Conservation (phyloP, 2,329 filamentous ascomycete species). For the Ophiobolus disseminans region DNA sequence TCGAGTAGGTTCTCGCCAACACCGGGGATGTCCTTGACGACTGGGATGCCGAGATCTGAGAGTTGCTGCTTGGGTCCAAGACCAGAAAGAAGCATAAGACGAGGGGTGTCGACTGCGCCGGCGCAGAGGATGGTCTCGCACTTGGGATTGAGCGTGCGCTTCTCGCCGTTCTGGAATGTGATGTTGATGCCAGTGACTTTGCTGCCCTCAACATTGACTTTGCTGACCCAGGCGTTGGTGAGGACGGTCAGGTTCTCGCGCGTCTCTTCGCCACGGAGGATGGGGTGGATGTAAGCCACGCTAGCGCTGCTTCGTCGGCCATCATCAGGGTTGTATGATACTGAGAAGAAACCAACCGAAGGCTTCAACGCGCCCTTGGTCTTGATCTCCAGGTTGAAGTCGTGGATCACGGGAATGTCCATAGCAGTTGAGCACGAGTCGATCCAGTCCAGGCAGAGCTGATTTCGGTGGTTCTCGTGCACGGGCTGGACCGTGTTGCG, state of each 20-base stretch:
- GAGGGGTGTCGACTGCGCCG: conserved; percentile 81
- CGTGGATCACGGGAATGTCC: conserved; percentile 78
- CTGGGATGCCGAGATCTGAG: conserved; percentile 56
- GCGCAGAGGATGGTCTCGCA: conserved; percentile 81
- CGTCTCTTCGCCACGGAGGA: conserved; percentile 81
- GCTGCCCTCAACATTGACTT: conserved; percentile 74
- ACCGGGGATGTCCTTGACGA: conserved; percentile 66
- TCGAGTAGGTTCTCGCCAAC: conserved; percentile 70
- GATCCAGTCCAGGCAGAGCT: conserved; percentile 91
- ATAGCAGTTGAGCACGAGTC: conserved; percentile 78
- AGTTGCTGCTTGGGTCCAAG: conserved; percentile 59
- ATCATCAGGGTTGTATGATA: conserved; percentile 89
- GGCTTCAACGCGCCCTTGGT: conserved; percentile 74
- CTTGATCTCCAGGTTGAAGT: conserved; percentile 87
- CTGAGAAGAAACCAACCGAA: conserved; percentile 87
- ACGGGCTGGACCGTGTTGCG: conserved; percentile 92
- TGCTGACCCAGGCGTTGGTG: conserved; percentile 87
- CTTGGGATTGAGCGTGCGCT: conserved; percentile 65
- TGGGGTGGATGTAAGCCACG: conserved; percentile 92
- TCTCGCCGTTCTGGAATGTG: conserved; percentile 66
- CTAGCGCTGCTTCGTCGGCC: conserved; percentile 84
- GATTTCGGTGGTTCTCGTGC: conserved; percentile 83
- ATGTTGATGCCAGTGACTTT: conserved; percentile 77
- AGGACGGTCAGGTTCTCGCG: conserved; percentile 84
- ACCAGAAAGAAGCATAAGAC: conserved; percentile 64